Conservation (phyloP, 2,329 filamentous ascomycete species). For the Apiospora phragmitis region DNA sequence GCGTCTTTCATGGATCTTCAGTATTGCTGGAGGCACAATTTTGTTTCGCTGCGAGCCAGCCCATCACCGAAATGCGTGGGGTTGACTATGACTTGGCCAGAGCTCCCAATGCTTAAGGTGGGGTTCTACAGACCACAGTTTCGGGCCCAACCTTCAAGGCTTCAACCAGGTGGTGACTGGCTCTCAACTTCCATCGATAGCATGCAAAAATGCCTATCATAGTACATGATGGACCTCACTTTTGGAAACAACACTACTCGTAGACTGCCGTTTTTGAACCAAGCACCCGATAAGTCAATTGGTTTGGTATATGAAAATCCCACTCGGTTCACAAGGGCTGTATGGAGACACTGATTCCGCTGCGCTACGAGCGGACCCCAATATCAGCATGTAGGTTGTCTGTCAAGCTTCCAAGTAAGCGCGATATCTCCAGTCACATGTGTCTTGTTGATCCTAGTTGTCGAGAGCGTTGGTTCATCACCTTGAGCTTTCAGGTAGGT, state of each 20-base stretch:
- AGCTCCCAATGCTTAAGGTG: background rate
- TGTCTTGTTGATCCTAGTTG: background rate
- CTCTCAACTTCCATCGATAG: background rate
- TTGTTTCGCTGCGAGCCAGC: background rate
- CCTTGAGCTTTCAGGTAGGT: background rate
- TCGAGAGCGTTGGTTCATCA: background rate
- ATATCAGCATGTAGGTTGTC: background rate
- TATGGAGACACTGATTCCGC: background rate
- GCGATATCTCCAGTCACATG: background rate
- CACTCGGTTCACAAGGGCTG: background rate
- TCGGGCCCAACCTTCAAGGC: background rate
- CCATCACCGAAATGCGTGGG: background rate
- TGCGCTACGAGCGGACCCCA: background rate
- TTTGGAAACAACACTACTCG: too few relatives aligned
- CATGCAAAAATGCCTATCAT: too few relatives aligned
- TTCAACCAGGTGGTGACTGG: too few relatives aligned
- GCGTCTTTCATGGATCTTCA: background rate
- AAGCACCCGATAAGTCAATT: background rate
- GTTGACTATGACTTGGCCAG: conserved; percentile 6
- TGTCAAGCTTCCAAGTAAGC: background rate
- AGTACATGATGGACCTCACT: too few relatives aligned
- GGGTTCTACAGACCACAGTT: background rate
- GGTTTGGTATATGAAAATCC: background rate
- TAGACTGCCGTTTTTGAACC: background rate
- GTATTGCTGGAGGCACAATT: conserved; percentile 4